phyloP scores from a whole-genome alignment of 2,329 filamentous ascomycete genomes.

The Trichophyton equinum region DNA sequence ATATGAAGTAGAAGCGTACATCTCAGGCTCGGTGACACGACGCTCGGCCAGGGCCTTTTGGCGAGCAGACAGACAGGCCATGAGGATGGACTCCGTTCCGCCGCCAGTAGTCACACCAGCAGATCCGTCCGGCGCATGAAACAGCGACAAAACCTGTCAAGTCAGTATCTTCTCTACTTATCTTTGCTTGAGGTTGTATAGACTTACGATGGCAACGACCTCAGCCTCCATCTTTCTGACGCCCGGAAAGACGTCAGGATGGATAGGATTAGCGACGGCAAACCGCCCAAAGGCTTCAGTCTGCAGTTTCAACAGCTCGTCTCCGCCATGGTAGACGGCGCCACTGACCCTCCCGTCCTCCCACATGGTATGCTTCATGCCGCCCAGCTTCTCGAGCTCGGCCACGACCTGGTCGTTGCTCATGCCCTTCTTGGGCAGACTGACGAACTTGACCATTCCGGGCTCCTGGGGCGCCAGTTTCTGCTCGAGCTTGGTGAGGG shows the following conservation, averaged over 20 bases:
- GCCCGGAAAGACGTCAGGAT: constrained; percentile 95
- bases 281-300: constrained; percentile 89
- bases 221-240: constrained; percentile 99
- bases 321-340: constrained; percentile 89
- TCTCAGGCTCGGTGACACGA: constrained; percentile 83
- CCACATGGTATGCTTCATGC: constrained; percentile 91
- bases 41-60: constrained; percentile 80
- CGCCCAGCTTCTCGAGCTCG: constrained; percentile 66
- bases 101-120: constrained; percentile 85
- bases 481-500: constrained; percentile 64
- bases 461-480: constrained; percentile 69
- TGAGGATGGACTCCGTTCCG: constrained; percentile 91
- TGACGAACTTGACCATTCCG: constrained; percentile 58
- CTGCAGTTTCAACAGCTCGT: constrained; percentile 69
- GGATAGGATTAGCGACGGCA: constrained; percentile 89
- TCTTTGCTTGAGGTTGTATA: too few species aligned
- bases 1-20: constrained; percentile 44
- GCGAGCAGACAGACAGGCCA: constrained; percentile 82
- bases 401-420: constrained; percentile 61
- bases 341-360: constrained; percentile 91
- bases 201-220: constrained; percentile 76
- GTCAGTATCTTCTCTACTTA: neutral
- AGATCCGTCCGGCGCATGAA: constrained; percentile 74
- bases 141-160: constrained; percentile 54
- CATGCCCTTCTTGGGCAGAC: constrained; percentile 75